Percentiles rank a stretch among this genome's conserved stretches.
Evolutionary conservation across 1,284 basidiomycete species (phyloP).

Genomic region (Pseudozyma sp.): DNA sequence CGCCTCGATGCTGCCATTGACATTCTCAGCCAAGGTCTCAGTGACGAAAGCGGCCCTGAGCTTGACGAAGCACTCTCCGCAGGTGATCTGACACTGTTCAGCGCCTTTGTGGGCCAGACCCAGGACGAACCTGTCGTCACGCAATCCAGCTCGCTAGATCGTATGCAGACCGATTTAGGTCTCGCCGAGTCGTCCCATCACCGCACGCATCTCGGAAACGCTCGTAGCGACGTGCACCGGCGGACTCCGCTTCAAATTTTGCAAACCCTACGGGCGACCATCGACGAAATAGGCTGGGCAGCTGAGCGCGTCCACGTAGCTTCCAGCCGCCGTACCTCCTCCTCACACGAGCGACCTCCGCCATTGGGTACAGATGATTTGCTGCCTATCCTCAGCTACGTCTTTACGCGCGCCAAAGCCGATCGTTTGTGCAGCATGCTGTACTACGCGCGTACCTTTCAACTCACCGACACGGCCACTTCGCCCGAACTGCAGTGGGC

Average conservation of each 20-base stretch:
- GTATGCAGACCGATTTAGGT: conserved; percentile 12
- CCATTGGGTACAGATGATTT: conserved; percentile 41
- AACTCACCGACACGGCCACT: conserved; percentile 36
- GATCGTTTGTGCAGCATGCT: conserved; percentile 33
- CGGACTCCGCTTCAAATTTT: conserved; percentile 45
- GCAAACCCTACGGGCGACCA: conserved; percentile 33
- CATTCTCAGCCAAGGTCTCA: conserved; percentile 13
- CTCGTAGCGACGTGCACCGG: conserved; percentile 11
- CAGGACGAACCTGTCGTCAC: neutral
- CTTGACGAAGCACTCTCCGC: conserved; percentile 29
- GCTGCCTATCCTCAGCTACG: conserved; percentile 38
- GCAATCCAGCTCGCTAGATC: neutral
- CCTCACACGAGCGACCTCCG: conserved; percentile 13
- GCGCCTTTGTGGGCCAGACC: neutral
- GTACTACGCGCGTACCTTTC: conserved; percentile 41
- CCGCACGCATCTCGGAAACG: neutral
- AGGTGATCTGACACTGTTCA: conserved; percentile 11
- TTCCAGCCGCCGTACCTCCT: conserved; percentile 5
- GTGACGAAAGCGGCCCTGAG: conserved; percentile 22
- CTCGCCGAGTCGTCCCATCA: neutral
- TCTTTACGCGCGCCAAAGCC: conserved; percentile 31
- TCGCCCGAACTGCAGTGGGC: conserved; percentile 40
- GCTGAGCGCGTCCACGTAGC: conserved; percentile 15
- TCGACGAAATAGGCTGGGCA: conserved; percentile 40
- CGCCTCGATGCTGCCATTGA: conserved; percentile 19